phyloP scores from a whole-genome alignment of 164 flowering plant species.

The Annona cherimola region DNA sequence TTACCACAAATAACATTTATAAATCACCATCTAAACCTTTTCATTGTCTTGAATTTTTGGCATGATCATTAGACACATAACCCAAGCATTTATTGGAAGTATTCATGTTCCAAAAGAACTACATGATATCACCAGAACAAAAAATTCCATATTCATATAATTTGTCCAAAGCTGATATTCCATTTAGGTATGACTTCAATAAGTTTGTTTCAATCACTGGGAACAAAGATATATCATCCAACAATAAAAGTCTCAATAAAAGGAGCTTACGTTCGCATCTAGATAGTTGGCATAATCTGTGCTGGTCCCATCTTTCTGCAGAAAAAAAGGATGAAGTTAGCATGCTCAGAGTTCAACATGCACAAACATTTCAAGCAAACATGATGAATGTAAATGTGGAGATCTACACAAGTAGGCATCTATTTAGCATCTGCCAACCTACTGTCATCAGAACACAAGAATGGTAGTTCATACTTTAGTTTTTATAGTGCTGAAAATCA shows the following conservation, averaged over 20 bases:
- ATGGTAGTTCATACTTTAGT: background rate
- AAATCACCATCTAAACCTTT: too few relatives aligned
- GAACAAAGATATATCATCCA: background rate
- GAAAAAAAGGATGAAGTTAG: background rate
- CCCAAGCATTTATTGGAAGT: background rate
- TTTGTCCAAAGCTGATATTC: too few relatives aligned
- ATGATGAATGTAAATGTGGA: too few relatives aligned
- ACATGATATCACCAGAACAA: too few relatives aligned
- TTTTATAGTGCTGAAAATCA: background rate
- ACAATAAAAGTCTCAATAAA: background rate
- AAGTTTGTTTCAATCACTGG: background rate
- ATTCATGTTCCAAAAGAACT: too few relatives aligned
- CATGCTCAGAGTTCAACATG: background rate
- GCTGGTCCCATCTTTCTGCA: constrained; percentile 85
- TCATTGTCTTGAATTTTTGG: background rate
- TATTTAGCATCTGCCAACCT: too few relatives aligned
- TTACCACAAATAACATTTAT: background rate
- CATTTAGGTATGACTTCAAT: too few relatives aligned
- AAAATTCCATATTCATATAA: too few relatives aligned
- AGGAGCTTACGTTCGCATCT: constrained; percentile 73
- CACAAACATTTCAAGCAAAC: too few relatives aligned
- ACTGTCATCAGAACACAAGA: background rate
- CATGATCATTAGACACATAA: background rate
- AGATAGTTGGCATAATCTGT: constrained; percentile 62
- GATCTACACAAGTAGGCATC: too few relatives aligned